phyloP scores from a whole-genome alignment of 129 eudicot genomes.

The Arctium minus region DNA sequence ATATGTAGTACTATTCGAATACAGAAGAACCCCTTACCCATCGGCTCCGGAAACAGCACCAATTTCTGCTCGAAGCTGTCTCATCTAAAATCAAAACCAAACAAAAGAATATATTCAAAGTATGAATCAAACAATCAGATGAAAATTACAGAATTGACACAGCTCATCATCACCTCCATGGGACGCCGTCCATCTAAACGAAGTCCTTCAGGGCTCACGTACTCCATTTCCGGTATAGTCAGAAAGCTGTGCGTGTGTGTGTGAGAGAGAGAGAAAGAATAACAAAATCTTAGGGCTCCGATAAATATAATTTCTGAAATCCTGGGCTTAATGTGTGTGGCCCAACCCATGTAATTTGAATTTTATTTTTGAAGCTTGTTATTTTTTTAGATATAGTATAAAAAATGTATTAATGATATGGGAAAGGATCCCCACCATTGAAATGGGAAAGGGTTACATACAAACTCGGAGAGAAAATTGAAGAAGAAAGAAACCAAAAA shows the following conservation, averaged over 20 bases:
- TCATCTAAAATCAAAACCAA: constrained; percentile 52
- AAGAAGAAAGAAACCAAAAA: too few relatives aligned
- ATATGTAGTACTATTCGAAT: background rate
- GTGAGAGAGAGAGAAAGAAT: background rate
- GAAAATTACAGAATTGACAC: background rate
- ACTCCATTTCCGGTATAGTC: constrained; percentile 54
- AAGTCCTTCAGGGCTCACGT: constrained; percentile 92
- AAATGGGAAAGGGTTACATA: too few relatives aligned
- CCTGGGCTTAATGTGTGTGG: background rate
- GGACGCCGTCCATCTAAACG: constrained; percentile 97
- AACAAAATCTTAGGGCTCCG: background rate
- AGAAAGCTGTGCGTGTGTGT: background rate
- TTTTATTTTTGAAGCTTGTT: too few relatives aligned
- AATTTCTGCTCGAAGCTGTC: constrained; percentile 86
- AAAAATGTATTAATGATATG: too few relatives aligned
- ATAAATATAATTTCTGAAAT: background rate
- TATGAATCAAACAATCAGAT: background rate
- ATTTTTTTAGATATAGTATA: too few relatives aligned
- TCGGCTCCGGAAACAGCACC: constrained; percentile 81
- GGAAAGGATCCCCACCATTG: too few relatives aligned
- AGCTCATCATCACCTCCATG: constrained; percentile 52
- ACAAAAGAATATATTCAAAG: background rate
- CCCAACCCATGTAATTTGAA: background rate
- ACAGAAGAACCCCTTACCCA: constrained; percentile 33
- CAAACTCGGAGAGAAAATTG: too few relatives aligned